Conservation (phyloP, 2,329 filamentous ascomycete genomes). For the Monosporascus sp. region DNA sequence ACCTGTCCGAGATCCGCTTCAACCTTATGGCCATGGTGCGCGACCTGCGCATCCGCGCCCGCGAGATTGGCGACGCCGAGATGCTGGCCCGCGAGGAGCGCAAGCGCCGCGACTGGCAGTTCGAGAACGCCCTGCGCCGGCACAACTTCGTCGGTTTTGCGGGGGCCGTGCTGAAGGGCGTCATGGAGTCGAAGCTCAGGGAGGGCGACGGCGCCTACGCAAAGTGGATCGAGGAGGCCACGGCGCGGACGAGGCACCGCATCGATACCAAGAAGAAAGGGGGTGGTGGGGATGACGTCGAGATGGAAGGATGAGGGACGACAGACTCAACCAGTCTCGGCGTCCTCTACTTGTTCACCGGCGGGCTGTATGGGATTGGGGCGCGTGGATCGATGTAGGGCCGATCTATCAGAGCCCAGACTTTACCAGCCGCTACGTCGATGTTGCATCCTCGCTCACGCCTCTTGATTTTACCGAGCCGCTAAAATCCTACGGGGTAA, state of each 20-base stretch:
- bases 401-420: no score
- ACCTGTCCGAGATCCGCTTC: constrained; percentile 83
- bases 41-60: constrained; percentile 72
- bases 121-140: constrained; percentile 86
- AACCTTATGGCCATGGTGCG: constrained; percentile 90
- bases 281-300: constrained; percentile 34
- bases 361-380: no score
- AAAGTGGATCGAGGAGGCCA: constrained; percentile 66
- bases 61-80: constrained; percentile 78
- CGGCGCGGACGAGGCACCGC: constrained; percentile 47
- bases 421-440: no score
- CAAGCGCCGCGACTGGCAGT: constrained; percentile 83
- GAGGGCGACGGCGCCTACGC: constrained; percentile 64
- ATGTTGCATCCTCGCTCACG: no score
- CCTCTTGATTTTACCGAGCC: no score
- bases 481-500: no score
- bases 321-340: background rate
- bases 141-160: constrained; percentile 98
- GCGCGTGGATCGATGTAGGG: no score
- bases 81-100: constrained; percentile 72
- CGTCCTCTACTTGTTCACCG: background rate
- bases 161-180: constrained; percentile 82
- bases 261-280: constrained; percentile 34
- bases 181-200: constrained; percentile 68
- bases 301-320: constrained; percentile 31